Percentiles rank a stretch among this genome's conserved stretches.
Evolutionary conservation across 805 yeast genomes (phyloP).

Genomic region (Kuraishia ogatae): DNA sequence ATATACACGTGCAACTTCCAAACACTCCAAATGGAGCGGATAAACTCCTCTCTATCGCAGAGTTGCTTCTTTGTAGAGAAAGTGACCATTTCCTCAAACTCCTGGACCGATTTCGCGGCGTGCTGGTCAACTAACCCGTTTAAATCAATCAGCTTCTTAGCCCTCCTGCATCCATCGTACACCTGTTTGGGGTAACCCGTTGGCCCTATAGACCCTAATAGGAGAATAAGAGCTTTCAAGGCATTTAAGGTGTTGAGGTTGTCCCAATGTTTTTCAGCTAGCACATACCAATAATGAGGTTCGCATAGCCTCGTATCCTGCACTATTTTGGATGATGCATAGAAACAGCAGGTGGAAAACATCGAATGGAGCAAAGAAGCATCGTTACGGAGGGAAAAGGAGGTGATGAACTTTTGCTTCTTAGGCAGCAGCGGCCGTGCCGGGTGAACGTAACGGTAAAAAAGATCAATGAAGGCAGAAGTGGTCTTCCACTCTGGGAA

Average conservation of each 20-base stretch:
- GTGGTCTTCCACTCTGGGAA: constrained; percentile 28
- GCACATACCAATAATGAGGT: constrained; percentile 27
- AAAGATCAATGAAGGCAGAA: constrained; percentile 25
- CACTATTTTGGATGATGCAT: constrained; percentile 15
- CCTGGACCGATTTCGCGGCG: constrained; percentile 5
- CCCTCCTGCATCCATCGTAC: constrained; percentile 18
- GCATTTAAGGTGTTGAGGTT: constrained; percentile 17
- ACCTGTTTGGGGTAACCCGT: constrained; percentile 18
- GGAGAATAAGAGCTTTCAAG: constrained; percentile 18
- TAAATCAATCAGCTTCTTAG: constrained; percentile 10
- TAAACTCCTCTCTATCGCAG: constrained; percentile 20
- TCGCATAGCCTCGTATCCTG: constrained; percentile 17
- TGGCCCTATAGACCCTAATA: constrained; percentile 20
- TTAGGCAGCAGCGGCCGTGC: constrained; percentile 27
- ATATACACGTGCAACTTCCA: constrained; percentile 26
- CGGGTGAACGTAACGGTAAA: constrained; percentile 31
- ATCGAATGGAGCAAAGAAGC: constrained; percentile 23
- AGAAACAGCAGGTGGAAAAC: constrained; percentile 25
- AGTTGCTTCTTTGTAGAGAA: constrained; percentile 24
- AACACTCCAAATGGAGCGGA: constrained; percentile 28
- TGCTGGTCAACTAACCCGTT: constrained; percentile 1
- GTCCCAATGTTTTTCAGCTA: constrained; percentile 24
- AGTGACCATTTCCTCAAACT: constrained; percentile 17
- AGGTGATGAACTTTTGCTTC: constrained; percentile 20
- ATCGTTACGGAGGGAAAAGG: constrained; percentile 21